These are phyloP conservation scores for Phytophthora kernoviae DNA, from an alignment of 352 stramenopile genomes.

Conservation along the genomic window DNA sequence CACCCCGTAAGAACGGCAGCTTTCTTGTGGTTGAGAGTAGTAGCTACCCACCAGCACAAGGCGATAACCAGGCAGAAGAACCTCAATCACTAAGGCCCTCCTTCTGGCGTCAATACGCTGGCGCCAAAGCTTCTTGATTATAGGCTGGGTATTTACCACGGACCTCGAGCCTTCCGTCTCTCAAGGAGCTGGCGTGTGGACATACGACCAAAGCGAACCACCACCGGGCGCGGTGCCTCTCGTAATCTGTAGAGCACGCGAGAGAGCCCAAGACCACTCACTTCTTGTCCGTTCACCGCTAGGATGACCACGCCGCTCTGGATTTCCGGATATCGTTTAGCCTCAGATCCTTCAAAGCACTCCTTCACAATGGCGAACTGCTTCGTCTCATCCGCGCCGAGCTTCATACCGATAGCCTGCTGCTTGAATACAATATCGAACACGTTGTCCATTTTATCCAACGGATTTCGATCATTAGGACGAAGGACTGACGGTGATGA, in stretches of 20 bases:
- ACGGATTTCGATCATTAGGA: conserved; percentile 24
- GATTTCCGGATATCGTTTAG: conserved; percentile 77
- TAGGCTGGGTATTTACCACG: conserved; percentile 26
- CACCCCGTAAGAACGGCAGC: background rate
- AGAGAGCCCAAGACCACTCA: conserved; percentile 69
- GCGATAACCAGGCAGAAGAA: background rate
- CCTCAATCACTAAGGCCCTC: background rate
- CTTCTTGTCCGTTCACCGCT: conserved; percentile 81
- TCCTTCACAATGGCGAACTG: conserved; percentile 85
- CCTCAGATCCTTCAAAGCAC: conserved; percentile 79
- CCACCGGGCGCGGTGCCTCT: conserved; percentile 76
- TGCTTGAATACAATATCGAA: conserved; percentile 90
- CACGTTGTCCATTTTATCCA: conserved; percentile 75
- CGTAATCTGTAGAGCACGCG: conserved; percentile 78
- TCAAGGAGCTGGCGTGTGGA: conserved; percentile 40
- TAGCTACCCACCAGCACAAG: conserved; percentile 10
- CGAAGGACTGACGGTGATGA: conserved; percentile 31
- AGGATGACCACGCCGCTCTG: conserved; percentile 82
- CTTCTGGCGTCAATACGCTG: background rate
- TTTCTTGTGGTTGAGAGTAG: conserved; percentile 11
- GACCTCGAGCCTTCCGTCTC: conserved; percentile 31
- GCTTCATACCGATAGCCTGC: conserved; percentile 84
- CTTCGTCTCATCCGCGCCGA: conserved; percentile 66
- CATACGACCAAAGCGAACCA: conserved; percentile 83
- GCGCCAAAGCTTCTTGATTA: conserved; percentile 4